Percentiles rank a stretch among this genome's conserved stretches.
These are phyloP conservation scores for Amoeboaphelidium protococcarum DNA, from an alignment of 371 early-diverging fungal genomes.

Conservation along the genomic window DNA sequence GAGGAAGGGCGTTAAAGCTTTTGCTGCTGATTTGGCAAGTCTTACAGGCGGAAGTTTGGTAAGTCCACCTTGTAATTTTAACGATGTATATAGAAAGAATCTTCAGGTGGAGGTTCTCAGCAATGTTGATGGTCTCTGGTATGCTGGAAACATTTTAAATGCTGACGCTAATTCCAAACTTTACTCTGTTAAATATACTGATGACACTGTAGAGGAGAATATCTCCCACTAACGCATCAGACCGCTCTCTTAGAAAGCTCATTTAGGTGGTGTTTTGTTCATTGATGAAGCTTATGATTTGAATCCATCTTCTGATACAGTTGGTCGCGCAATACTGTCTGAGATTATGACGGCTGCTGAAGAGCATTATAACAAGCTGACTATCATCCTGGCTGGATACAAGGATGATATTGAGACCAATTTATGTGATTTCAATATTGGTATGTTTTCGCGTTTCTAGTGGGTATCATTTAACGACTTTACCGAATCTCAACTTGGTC, in stretches of 20 bases:
- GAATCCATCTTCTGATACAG: slow-evolving; percentile 5
- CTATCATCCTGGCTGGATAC: slow-evolving; percentile 11
- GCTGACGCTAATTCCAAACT: no score
- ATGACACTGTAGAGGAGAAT: no score
- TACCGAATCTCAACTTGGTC: slow-evolving; percentile 6
- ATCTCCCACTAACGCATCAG: no score
- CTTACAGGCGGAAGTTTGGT: slow-evolving; percentile 6
- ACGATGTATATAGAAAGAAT: no score
- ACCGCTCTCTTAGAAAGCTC: no score
- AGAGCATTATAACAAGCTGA: slow-evolving; percentile 7
- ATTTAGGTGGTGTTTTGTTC: no score
- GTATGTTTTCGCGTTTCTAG: slow-evolving; percentile 8
- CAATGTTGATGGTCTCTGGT: no score
- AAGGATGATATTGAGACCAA: slow-evolving; percentile 10
- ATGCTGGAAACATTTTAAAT: no score
- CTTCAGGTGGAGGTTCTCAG: no score
- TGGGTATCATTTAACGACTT: slow-evolving; percentile 11
- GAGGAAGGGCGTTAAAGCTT: slow-evolving; percentile 9
- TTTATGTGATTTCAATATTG: slow-evolving; percentile 9
- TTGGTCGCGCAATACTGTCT: slow-evolving; percentile 7
- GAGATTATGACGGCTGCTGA: slow-evolving; percentile 8
- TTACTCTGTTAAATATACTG: no score
- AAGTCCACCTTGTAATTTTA: no score
- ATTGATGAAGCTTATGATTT: slow-evolving; percentile 11
- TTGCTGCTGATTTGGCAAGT: slow-evolving; percentile 4